Evolutionary conservation across 2,329 filamentous ascomycete species (phyloP).

Genomic region (Ophiocordyceps australis): DNA sequence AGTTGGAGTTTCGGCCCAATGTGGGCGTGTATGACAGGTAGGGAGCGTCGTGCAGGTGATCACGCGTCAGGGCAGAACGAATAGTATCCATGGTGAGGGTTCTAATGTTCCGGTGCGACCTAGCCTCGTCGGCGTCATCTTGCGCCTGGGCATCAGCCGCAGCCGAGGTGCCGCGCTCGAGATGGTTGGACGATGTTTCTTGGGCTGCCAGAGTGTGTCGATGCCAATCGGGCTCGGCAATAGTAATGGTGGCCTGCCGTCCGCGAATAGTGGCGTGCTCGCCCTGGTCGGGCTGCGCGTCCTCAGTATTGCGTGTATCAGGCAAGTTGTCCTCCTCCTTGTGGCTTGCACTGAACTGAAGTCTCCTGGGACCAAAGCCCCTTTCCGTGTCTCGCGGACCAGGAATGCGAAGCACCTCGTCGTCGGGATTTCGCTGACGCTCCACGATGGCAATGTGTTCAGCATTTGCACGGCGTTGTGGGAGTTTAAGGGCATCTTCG

Average conservation of each 20-base stretch:
- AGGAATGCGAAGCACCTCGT: slow-evolving; percentile 68
- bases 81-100: slow-evolving; percentile 40
- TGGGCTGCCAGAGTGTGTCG: slow-evolving; percentile 19
- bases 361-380: slow-evolving; percentile 49
- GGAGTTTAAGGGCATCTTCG: slow-evolving; percentile 24
- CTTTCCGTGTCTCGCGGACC: slow-evolving; percentile 80
- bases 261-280: slow-evolving; percentile 10
- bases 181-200: too few relatives aligned
- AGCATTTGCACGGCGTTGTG: slow-evolving; percentile 39
- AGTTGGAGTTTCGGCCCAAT: slow-evolving; percentile 81
- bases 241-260: slow-evolving; percentile 41
- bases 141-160: slow-evolving; percentile 21
- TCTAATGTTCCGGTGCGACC: slow-evolving; percentile 9
- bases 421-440: slow-evolving; percentile 61
- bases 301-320: slow-evolving; percentile 7
- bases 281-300: slow-evolving; percentile 8
- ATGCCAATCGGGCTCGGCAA: slow-evolving; percentile 39
- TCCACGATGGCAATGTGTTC: slow-evolving; percentile 81
- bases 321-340: slow-evolving; percentile 14
- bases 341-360: slow-evolving; percentile 21
- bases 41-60: slow-evolving; percentile 46
- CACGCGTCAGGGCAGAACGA: slow-evolving; percentile 33
- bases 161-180: too few relatives aligned
- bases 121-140: slow-evolving; percentile 10
- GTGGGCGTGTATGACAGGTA: slow-evolving; percentile 93